phyloP scores from a whole-genome alignment of 2,329 filamentous ascomycete genomes.

The Dryadomyces quercivorus region DNA sequence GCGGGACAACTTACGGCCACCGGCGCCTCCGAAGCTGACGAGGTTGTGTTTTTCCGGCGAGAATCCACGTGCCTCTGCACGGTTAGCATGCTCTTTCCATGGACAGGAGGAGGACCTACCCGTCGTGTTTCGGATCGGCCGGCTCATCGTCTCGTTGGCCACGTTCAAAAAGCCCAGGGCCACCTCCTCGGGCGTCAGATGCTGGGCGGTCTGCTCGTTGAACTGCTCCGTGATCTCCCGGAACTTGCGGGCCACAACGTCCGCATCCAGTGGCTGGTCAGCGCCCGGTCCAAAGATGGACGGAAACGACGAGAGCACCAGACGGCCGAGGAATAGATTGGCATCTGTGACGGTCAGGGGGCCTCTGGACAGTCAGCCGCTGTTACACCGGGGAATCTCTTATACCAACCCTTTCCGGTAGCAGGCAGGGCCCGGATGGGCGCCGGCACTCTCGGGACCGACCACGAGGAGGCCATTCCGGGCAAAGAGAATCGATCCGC shows the following conservation, averaged over 20 bases:
- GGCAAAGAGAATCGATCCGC: slow-evolving; percentile 54
- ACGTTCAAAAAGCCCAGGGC: slow-evolving; percentile 19
- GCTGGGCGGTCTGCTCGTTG: slow-evolving; percentile 59
- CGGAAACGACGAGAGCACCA: slow-evolving; percentile 46
- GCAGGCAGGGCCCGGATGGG: slow-evolving; percentile 54
- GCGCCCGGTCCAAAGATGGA: slow-evolving; percentile 57
- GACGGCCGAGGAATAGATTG: slow-evolving; percentile 49
- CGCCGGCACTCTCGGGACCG: slow-evolving; percentile 56
- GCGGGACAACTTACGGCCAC: slow-evolving; percentile 50
- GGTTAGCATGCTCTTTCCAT: slow-evolving; percentile 20
- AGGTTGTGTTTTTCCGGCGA: slow-evolving; percentile 58
- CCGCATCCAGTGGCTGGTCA: slow-evolving; percentile 42
- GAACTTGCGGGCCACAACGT: slow-evolving; percentile 47
- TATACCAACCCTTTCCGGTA: slow-evolving; percentile 42
- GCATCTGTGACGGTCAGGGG: slow-evolving; percentile 57
- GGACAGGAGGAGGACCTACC: background rate
- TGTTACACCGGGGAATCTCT: too few relatives aligned
- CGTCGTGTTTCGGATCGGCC: slow-evolving; percentile 44
- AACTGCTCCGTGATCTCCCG: slow-evolving; percentile 65
- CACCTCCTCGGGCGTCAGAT: slow-evolving; percentile 69
- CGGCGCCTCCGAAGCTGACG: slow-evolving; percentile 61
- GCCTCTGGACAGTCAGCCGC: slow-evolving; percentile 25
- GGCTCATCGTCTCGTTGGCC: slow-evolving; percentile 58
- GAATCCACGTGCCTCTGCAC: slow-evolving; percentile 57
- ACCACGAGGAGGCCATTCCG: slow-evolving; percentile 57